These are phyloP conservation scores for Rhodotorula glutinis DNA, from an alignment of 1,284 basidiomycete genomes.

Conservation along the genomic window DNA sequence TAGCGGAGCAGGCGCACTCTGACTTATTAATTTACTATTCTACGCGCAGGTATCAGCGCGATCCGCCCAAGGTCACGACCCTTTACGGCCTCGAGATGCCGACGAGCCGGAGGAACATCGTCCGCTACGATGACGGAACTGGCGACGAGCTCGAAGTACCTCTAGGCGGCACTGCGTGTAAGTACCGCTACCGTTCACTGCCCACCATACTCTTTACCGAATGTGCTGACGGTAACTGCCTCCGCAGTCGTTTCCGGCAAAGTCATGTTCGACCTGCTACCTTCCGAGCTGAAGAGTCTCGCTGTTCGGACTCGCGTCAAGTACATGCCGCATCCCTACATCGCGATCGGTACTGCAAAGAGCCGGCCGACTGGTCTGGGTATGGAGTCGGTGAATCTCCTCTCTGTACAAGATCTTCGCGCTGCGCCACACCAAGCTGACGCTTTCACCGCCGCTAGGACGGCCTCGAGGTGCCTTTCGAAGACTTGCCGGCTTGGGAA, in stretches of 20 bases:
- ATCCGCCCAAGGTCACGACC: slow-evolving; percentile 73
- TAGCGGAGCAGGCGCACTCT: background rate
- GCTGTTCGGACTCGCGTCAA: slow-evolving; percentile 70
- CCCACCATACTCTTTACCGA: background rate
- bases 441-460: background rate
- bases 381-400: slow-evolving; percentile 55
- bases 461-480: slow-evolving; percentile 57
- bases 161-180: slow-evolving; percentile 74
- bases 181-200: background rate
- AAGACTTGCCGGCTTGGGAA: slow-evolving; percentile 69
- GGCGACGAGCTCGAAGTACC: slow-evolving; percentile 77
- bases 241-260: slow-evolving; percentile 58
- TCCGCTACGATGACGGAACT: slow-evolving; percentile 83
- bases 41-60: slow-evolving; percentile 65
- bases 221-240: slow-evolving; percentile 10
- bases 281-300: slow-evolving; percentile 70
- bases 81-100: slow-evolving; percentile 78
- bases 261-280: slow-evolving; percentile 80
- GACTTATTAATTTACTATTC: no score
- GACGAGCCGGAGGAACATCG: slow-evolving; percentile 62
- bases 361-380: slow-evolving; percentile 72
- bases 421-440: slow-evolving; percentile 54
- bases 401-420: background rate
- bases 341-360: slow-evolving; percentile 76
- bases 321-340: slow-evolving; percentile 52